Conservation (phyloP, 495 filamentous ascomycete genomes). For the Paragyromitra xinjiangensis region DNA sequence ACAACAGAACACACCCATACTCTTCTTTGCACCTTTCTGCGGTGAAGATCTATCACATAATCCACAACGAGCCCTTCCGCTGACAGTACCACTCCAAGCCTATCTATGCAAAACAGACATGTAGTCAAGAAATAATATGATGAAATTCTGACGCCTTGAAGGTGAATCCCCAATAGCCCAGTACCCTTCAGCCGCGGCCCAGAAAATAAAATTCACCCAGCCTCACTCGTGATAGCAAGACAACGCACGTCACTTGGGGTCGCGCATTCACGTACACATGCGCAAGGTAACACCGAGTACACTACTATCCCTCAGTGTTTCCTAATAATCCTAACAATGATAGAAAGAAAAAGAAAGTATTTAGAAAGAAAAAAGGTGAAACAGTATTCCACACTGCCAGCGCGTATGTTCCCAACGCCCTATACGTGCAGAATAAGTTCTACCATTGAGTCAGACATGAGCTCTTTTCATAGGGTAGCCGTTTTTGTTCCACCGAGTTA, state of each 20-base stretch:
- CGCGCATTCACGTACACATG: background rate
- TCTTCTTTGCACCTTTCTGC: too few species aligned
- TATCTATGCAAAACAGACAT: background rate
- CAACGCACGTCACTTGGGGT: background rate
- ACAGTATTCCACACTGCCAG: background rate
- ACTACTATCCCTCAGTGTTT: background rate
- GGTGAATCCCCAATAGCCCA: background rate
- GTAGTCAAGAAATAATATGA: background rate
- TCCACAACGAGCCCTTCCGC: background rate
- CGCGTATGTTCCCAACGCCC: background rate
- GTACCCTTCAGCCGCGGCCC: background rate
- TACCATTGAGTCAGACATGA: constrained; percentile 1
- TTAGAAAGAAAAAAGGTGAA: background rate
- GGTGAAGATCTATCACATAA: too few species aligned
- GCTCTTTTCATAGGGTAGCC: constrained; percentile 19
- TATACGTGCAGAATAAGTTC: constrained; percentile 6
- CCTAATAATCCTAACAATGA: background rate
- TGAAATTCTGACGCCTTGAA: background rate
- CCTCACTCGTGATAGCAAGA: constrained; percentile 1
- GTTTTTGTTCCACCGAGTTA: constrained; percentile 6
- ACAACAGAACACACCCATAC: too few species aligned
- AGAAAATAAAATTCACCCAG: background rate
- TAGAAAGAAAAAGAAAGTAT: background rate
- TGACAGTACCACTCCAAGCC: background rate
- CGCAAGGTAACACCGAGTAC: background rate